These are phyloP conservation scores for Dictyostelium brefeldianum DNA, from an alignment of 78 protist genomes.

Conservation along the genomic window DNA sequence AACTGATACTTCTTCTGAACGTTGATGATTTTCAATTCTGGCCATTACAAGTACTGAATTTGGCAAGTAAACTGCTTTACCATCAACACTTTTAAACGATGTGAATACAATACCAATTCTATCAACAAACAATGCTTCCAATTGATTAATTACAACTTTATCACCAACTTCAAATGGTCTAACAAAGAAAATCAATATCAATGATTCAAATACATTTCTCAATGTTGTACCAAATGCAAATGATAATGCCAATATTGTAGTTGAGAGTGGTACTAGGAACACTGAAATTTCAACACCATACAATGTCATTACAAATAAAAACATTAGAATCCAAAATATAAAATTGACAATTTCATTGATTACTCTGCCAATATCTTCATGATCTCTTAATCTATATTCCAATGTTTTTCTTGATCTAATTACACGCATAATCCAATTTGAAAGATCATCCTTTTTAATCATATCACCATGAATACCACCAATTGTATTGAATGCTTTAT, in stretches of 20 bases:
- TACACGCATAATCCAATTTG: constrained; percentile 45
- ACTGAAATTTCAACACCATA: constrained; percentile 57
- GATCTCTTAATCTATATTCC: constrained; percentile 63
- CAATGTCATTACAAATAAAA: constrained; percentile 48
- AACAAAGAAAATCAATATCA: constrained; percentile 60
- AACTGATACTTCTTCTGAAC: constrained; percentile 67
- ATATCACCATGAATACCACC: constrained; percentile 16
- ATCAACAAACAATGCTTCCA: constrained; percentile 51
- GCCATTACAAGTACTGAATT: neutral
- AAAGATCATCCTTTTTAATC: constrained; percentile 33
- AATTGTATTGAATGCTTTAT: constrained; percentile 56
- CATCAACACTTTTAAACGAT: constrained; percentile 45
- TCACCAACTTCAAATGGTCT: constrained; percentile 79
- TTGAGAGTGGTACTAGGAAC: constrained; percentile 46
- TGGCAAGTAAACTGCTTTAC: constrained; percentile 73
- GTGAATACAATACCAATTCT: constrained; percentile 74
- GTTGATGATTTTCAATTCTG: constrained; percentile 65
- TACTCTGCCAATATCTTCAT: constrained; percentile 73
- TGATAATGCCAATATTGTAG: constrained; percentile 43
- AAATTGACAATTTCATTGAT: constrained; percentile 66
- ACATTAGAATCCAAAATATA: constrained; percentile 67
- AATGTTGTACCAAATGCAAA: constrained; percentile 74
- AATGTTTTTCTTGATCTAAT: constrained; percentile 66
- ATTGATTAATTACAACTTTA: constrained; percentile 26
- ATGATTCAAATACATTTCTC: constrained; percentile 60